Conservation (phyloP, 129 eudicot species). For the Cynara cardunculus region DNA sequence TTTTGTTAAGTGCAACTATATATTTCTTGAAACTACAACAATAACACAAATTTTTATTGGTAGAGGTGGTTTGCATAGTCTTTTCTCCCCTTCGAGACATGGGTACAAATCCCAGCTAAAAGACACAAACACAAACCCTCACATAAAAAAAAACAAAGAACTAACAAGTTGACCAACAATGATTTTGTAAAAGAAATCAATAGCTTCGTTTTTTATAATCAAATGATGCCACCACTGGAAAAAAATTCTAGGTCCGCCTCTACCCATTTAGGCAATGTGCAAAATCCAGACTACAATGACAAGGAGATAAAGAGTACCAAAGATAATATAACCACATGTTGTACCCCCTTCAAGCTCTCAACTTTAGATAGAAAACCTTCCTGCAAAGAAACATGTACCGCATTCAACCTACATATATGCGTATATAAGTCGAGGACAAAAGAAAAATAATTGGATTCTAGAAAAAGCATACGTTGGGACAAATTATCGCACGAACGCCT, state of each 20-base stretch:
- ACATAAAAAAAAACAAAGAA: not conserved
- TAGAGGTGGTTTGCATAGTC: not conserved
- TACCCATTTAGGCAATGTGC: not conserved
- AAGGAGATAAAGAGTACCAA: conserved; percentile 55
- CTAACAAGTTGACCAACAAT: not conserved
- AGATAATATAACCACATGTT: conserved; percentile 80
- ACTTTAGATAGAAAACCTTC: conserved; percentile 69
- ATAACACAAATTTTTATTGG: not conserved
- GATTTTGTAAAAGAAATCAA: not conserved
- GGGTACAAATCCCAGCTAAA: not conserved
- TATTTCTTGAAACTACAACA: not conserved
- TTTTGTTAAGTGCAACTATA: not conserved
- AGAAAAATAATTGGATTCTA: not conserved
- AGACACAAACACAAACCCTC: not conserved
- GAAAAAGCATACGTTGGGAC: conserved; percentile 63
- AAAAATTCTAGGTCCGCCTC: not conserved
- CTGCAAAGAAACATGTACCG: conserved; percentile 36
- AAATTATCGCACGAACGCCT: conserved; percentile 81
- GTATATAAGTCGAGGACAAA: not conserved
- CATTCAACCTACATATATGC: conserved; percentile 16
- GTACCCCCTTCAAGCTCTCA: conserved; percentile 67
- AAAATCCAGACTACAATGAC: conserved; percentile 6
- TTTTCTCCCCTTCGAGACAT: not conserved
- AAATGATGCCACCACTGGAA: too few relatives aligned
- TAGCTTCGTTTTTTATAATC: not conserved